Conservation (phyloP, 1,139 yeast species). For the Saccharomycopsis crataegensis region DNA sequence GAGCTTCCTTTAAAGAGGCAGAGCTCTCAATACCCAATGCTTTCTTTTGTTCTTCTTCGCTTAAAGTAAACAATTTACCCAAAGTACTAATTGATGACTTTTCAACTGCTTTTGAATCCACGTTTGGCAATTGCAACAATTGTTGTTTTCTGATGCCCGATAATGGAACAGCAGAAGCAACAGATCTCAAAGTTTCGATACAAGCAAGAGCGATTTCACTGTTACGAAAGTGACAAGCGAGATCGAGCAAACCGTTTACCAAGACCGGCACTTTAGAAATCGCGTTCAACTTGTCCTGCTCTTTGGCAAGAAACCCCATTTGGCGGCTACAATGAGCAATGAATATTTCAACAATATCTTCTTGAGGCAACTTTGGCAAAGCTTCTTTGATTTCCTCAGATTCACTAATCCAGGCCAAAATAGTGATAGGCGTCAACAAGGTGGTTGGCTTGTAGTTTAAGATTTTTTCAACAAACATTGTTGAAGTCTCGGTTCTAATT, state of each 20-base stretch:
- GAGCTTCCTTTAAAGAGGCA: conserved; percentile 38
- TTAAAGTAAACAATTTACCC: conserved; percentile 58
- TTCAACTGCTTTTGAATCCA: conserved; percentile 37
- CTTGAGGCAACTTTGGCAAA: conserved; percentile 37
- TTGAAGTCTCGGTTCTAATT: conserved; percentile 76
- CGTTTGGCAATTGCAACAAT: conserved; percentile 75
- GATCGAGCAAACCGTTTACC: conserved; percentile 68
- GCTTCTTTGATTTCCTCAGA: conserved; percentile 54
- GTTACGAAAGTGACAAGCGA: conserved; percentile 73
- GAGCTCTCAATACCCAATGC: conserved; percentile 50
- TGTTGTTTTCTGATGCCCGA: conserved; percentile 49
- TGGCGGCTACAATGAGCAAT: conserved; percentile 52
- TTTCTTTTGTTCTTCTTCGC: conserved; percentile 47
- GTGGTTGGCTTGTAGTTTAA: conserved; percentile 75
- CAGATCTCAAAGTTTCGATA: conserved; percentile 60
- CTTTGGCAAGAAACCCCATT: conserved; percentile 28
- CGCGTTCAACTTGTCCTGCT: conserved; percentile 44
- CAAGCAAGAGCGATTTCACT: conserved; percentile 57
- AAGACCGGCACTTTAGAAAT: conserved; percentile 60
- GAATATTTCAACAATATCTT: conserved; percentile 45
- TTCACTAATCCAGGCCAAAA: conserved; percentile 51
- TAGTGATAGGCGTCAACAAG: conserved; percentile 49
- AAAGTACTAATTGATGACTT: conserved; percentile 43
- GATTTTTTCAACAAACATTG: conserved; percentile 53
- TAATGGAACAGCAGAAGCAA: conserved; percentile 71